Evolutionary conservation across 75 land plant genomes (phyloP).

Genomic region (Azolla pinnata): DNA sequence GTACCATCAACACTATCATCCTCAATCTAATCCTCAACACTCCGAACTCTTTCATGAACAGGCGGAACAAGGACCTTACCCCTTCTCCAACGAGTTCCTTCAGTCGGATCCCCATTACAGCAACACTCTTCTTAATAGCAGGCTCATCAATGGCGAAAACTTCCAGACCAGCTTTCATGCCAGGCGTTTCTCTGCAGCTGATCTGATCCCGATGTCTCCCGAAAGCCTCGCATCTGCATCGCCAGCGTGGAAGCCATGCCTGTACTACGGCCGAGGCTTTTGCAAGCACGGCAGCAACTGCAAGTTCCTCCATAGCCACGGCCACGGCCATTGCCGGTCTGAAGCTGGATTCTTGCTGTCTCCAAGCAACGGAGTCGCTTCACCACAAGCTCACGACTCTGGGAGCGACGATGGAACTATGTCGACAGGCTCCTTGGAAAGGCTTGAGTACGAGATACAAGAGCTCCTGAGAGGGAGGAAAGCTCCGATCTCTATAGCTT

Average conservation of each 20-base stretch:
- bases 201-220: constrained; percentile 33
- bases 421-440: constrained; percentile 25
- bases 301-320: constrained; percentile 54
- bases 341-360: constrained; percentile 18
- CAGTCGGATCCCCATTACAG: too few relatives aligned
- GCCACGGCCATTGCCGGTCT: constrained; percentile 33
- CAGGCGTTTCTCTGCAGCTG: constrained; percentile 30
- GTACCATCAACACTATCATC: too few relatives aligned
- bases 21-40: too few relatives aligned
- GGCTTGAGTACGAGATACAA: constrained; percentile 33
- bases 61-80: too few relatives aligned
- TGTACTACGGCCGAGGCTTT: constrained; percentile 80
- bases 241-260: constrained; percentile 67
- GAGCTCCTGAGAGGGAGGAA: constrained; percentile 39
- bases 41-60: too few relatives aligned
- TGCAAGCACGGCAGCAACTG: constrained; percentile 88
- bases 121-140: too few relatives aligned
- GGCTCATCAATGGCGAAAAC: background rate
- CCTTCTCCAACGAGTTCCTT: too few relatives aligned
- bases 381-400: constrained; percentile 7
- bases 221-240: constrained; percentile 20
- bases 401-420: constrained; percentile 5
- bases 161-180: constrained; percentile 9
- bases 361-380: constrained; percentile 19
- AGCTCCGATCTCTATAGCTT: constrained; percentile 36